These are phyloP conservation scores for Ceratobasidium theobromae DNA, from an alignment of 1,284 basidiomycete species.

Conservation along the genomic window DNA sequence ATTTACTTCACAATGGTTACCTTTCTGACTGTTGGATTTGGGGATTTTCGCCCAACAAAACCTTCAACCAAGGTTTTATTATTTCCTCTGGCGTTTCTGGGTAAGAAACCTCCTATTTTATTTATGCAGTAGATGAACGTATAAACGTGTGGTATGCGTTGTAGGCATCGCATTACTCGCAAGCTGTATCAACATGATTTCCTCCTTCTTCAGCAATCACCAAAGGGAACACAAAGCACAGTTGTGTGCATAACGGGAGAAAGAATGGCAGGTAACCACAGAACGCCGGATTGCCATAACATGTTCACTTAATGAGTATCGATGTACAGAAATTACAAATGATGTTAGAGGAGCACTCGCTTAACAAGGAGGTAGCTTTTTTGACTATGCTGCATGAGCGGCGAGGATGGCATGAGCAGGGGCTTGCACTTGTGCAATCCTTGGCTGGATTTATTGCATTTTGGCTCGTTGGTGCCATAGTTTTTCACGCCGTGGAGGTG, in stretches of 20 bases:
- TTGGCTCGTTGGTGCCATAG: conserved; percentile 38
- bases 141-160: too few relatives aligned
- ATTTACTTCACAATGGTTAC: conserved; percentile 38
- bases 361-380: conserved; percentile 37
- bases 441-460: conserved; percentile 36
- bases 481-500: conserved; percentile 35
- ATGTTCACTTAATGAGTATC: too few relatives aligned
- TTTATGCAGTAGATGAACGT: too few relatives aligned
- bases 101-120: background rate
- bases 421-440: conserved; percentile 34
- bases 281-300: too few relatives aligned
- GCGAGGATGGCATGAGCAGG: conserved; percentile 34
- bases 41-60: conserved; percentile 34
- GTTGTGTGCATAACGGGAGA: conserved; percentile 33
- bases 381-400: conserved; percentile 32
- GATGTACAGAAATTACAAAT: conserved; percentile 13
- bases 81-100: conserved; percentile 38
- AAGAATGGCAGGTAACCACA: conserved; percentile 32
- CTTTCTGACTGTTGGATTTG: conserved; percentile 37
- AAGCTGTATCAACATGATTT: conserved; percentile 37
- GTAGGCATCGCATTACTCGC: conserved; percentile 38
- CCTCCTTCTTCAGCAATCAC: conserved; percentile 35
- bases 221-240: conserved; percentile 18
- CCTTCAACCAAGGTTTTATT: conserved; percentile 37
- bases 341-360: conserved; percentile 4